Conservation (phyloP, 306 rosid genomes). For the Styphnolobium japonicum region DNA sequence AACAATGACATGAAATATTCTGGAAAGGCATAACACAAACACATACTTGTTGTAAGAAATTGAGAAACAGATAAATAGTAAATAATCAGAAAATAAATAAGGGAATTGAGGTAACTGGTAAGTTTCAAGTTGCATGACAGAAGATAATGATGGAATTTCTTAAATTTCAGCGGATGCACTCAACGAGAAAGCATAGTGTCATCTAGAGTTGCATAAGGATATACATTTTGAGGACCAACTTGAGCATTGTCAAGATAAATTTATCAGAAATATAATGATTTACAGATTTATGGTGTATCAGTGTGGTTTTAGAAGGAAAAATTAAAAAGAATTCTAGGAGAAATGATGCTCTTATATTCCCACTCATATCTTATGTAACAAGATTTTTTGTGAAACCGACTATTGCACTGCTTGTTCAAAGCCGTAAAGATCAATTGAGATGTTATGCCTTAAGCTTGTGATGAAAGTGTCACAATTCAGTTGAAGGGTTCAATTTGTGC, state of each 20-base stretch:
- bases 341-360: not conserved
- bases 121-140: not conserved
- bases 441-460: not conserved
- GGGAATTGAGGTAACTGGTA: not conserved
- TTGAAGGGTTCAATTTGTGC: conserved; percentile 1
- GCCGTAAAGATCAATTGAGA: too few species aligned
- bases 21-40: not conserved
- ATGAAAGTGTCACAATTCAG: not conserved
- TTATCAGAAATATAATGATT: not conserved
- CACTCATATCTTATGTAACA: too few species aligned
- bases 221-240: not conserved
- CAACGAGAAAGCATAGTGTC: not conserved
- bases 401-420: not conserved
- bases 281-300: not conserved
- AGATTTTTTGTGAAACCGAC: not conserved
- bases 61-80: not conserved
- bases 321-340: not conserved
- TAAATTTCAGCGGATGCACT: not conserved
- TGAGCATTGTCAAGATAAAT: not conserved
- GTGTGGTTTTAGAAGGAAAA: not conserved
- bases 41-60: not conserved
- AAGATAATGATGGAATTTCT: not conserved
- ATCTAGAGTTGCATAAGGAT: not conserved
- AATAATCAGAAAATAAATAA: not conserved
- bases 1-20: not conserved